Evolutionary conservation across 2,329 filamentous ascomycete genomes (phyloP), one percentile per base, ranked within the genome.

Genomic region (Reticulascus tulasneorum): DNA sequence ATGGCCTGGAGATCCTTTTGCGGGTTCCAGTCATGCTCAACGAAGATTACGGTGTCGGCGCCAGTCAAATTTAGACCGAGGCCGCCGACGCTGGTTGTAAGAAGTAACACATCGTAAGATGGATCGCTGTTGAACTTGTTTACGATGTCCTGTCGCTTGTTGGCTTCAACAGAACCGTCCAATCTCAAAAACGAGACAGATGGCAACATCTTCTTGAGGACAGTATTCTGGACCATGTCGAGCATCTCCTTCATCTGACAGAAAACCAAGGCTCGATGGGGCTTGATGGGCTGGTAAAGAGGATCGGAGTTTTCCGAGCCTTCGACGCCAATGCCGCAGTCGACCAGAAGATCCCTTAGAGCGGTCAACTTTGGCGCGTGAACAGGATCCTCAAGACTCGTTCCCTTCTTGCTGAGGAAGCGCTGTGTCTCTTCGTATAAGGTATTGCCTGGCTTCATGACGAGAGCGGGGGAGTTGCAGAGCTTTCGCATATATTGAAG

Each of bases 161-260:
- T 90, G 18, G 93, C 87, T 62, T 96, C 93, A 10, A 98, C 89
- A 7, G 82, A 82, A 21, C 93, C 93, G 52, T 98, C 94, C 22
- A 98, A 78, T n/a, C 94, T 86, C 39, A 97, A 77, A 56, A 84
- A 96, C 23, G 94, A 93, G 6, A 96, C 90, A 0, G 84, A 86
- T 2, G 93, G 93, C n/a, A 98, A 75, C 64, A 97, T 75, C 53
- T 85, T 84, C 59, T 87, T 88, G 24, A 98, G 67, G 1, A 98
- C 93, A 39, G 91, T 90, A 51, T 85, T 88, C 57, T 97, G 90
- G 3, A 98, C 94, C 79, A 98, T 97, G 60, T 98, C 93, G 17
- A 98, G 75, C 94, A 98, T 98, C 61, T 98, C 93, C 65, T 98
- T 98, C 88, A 98, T 96, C 60, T 98, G 93, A 54, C 93, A 98